Percentiles rank a stretch among this genome's conserved stretches.
phyloP scores from a whole-genome alignment of 2,329 filamentous ascomycete species.

The Microsporum canis region DNA sequence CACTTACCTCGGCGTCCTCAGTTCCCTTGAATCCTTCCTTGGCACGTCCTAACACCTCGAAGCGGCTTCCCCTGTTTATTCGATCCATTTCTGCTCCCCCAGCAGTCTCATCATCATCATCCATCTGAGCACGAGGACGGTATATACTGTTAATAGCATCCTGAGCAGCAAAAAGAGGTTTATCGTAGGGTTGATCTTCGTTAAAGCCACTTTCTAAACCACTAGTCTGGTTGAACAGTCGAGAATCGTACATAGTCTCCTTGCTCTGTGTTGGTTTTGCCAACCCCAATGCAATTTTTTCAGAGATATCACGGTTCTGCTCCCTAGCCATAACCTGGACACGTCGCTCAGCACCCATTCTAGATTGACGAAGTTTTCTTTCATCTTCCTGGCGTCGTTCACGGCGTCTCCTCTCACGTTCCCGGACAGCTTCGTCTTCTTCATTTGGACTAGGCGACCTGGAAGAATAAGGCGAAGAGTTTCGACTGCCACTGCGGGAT shows the following conservation, averaged over 20 bases:
- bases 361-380: conserved; percentile 78
- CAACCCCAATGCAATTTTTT: conserved; percentile 87
- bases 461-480: conserved; percentile 30
- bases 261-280: conserved; percentile 87
- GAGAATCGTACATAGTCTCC: conserved; percentile 94
- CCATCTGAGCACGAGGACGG: conserved; percentile 59
- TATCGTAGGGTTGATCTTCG: conserved; percentile 95
- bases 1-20: conserved; percentile 59
- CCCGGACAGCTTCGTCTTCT: conserved; percentile 60
- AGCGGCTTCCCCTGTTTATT: conserved; percentile 74
- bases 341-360: conserved; percentile 87
- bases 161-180: conserved; percentile 89
- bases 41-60: conserved; percentile 75
- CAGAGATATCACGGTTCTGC: conserved; percentile 91
- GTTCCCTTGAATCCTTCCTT: conserved; percentile 81
- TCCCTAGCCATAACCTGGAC: conserved; percentile 89
- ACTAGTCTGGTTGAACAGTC: conserved; percentile 85
- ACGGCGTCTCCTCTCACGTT: conserved; percentile 63
- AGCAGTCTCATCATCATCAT: conserved; percentile 64
- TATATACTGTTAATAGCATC: conserved; percentile 94
- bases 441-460: conserved; percentile 40
- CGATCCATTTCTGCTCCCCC: conserved; percentile 75
- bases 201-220: conserved; percentile 91
- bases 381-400: conserved; percentile 75
- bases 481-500: conserved; percentile 39